Base-by-base conservation (phyloP, 2,329 filamentous ascomycete genomes). In the Emmonsia crescens region DNA sequence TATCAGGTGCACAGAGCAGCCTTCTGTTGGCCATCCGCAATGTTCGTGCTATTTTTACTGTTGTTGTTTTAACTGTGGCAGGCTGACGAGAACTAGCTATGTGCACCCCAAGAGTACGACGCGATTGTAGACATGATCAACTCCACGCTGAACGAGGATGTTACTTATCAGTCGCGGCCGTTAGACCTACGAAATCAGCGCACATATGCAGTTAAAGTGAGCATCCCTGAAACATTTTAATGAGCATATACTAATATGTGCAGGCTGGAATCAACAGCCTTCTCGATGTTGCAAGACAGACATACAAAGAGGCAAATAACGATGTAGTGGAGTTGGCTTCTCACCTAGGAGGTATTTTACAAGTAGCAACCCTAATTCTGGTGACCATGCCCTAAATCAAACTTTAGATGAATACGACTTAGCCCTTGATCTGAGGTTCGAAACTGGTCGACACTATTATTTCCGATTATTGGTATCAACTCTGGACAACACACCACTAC, bases 101-200 rank as follows among this genome's bases (percentile, higher is more conserved):
- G 90, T 67, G 80, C 80, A 3, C 83, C 85, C 0, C 80, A 83
- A 19, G 83, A 85, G 19, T 82, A 88, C 5, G 76, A 78, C 21
- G 78, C 80, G 0, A 81, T 93, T 2, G 78, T 86, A 52, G 76
- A 81, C 1, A 75, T 88, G 1, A 91, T 99, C 59, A 77, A 83
- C 52, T 76, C 79, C 16, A 84, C 84, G 0, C 86, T 99, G 66
- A 94, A 97, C 65, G 83, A 89, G 9, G 89, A 96, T 70, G 89
- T 91, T 0, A 83, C 81, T 0, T 95, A 89, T 67, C 88, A 89
- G 62, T 89, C 82, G 55, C 85, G 87, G 27, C 88, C 94, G 0
- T 80, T 97, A 4, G 93, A 96, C 64, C 79, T 96, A 61, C 84
- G 92, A 16, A 96, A 96, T 64, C 93, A 97, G 71, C 82, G 93